phyloP scores from a whole-genome alignment of 768 basidiomycete genomes.

The Pleurotus giganteus region DNA sequence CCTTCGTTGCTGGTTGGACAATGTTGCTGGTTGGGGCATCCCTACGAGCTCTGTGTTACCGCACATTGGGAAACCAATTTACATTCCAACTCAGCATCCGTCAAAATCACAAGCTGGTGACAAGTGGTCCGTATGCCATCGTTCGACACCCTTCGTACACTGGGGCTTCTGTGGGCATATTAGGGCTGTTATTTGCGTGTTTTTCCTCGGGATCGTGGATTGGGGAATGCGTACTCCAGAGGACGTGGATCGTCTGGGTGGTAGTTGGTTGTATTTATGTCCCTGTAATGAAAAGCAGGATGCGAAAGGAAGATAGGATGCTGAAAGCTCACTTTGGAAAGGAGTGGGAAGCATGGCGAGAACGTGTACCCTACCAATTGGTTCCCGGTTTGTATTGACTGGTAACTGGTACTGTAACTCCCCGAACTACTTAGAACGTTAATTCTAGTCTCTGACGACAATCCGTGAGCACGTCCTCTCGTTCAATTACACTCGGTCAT shows the following conservation, averaged over 20 bases:
- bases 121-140: slow-evolving; percentile 33
- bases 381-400: slow-evolving; percentile 34
- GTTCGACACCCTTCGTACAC: slow-evolving; percentile 38
- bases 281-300: slow-evolving; percentile 10
- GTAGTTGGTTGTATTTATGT: neutral
- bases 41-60: slow-evolving; percentile 36
- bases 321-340: slow-evolving; percentile 30
- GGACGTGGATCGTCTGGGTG: neutral
- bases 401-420: too few species aligned
- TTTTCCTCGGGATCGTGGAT: neutral
- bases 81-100: slow-evolving; percentile 37
- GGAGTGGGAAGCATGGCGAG: slow-evolving; percentile 29
- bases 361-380: slow-evolving; percentile 29
- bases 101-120: slow-evolving; percentile 32
- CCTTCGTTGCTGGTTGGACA: slow-evolving; percentile 27
- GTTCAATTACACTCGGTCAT: too few species aligned
- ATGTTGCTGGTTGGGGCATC: slow-evolving; percentile 24
- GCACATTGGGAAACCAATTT: slow-evolving; percentile 30
- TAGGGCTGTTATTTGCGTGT: neutral
- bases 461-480: too few species aligned
- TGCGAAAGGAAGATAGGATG: slow-evolving; percentile 32
- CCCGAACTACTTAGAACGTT: too few species aligned
- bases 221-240: neutral
- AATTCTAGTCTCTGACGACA: too few species aligned
- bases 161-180: neutral